phyloP scores from a whole-genome alignment of 2,329 filamentous ascomycete genomes.

The Diaporthe ilicicola region DNA sequence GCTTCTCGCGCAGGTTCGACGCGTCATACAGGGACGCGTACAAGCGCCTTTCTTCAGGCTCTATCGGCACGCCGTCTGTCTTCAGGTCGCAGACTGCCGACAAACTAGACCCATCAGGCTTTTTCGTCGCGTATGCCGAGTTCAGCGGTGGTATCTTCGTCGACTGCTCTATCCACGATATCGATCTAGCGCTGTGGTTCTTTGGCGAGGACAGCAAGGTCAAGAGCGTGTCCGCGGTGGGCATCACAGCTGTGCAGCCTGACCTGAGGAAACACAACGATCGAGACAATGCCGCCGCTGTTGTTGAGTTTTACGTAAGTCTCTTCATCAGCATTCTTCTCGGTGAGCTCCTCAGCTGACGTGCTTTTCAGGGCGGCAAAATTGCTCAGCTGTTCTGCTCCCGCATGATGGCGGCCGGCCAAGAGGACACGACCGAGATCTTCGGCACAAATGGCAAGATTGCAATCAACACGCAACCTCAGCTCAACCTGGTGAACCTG shows the following conservation, averaged over 20 bases:
- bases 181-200: constrained; percentile 72
- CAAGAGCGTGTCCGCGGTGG: constrained; percentile 64
- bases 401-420: constrained; percentile 74
- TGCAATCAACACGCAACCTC: constrained; percentile 66
- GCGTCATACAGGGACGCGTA: constrained; percentile 69
- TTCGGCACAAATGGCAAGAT: constrained; percentile 73
- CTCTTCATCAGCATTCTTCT: neutral
- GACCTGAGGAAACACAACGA: constrained; percentile 66
- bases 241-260: constrained; percentile 67
- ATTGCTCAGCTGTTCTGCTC: constrained; percentile 71
- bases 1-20: constrained; percentile 74
- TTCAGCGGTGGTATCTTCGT: constrained; percentile 75
- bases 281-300: constrained; percentile 68
- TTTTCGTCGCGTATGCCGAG: constrained; percentile 74
- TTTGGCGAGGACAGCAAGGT: constrained; percentile 60
- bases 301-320: constrained; percentile 66
- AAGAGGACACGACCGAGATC: constrained; percentile 73
- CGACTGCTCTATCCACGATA: constrained; percentile 76
- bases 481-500: constrained; percentile 24
- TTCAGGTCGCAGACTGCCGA: constrained; percentile 74
- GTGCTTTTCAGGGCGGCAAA: constrained; percentile 54
- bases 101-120: constrained; percentile 70
- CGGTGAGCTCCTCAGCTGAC: neutral
- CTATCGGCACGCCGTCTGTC: constrained; percentile 67
- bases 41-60: constrained; percentile 57